These are phyloP conservation scores for Pyronema omphalodes DNA, from an alignment of 495 filamentous ascomycete species.

Conservation along the genomic window DNA sequence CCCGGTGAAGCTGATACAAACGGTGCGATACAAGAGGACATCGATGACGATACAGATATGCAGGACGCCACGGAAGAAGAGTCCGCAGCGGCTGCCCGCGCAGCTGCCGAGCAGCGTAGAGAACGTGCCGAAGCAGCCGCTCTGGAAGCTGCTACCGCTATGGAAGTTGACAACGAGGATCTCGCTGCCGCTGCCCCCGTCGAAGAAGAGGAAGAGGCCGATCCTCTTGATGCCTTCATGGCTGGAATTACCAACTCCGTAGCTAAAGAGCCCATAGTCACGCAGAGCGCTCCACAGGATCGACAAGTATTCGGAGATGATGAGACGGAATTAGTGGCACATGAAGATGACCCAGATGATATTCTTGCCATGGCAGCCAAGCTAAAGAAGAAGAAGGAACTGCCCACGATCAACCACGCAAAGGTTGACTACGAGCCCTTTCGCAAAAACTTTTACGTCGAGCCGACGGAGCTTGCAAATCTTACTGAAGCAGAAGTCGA, in stretches of 20 bases:
- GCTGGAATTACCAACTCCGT: constrained; percentile 45
- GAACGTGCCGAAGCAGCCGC: constrained; percentile 36
- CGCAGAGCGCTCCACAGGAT: constrained; percentile 8
- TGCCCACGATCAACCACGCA: constrained; percentile 64
- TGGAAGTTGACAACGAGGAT: constrained; percentile 33
- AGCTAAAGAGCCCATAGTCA: constrained; percentile 25
- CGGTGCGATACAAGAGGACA: constrained; percentile 39
- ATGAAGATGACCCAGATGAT: constrained; percentile 59
- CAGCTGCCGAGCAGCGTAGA: constrained; percentile 59
- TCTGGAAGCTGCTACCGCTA: constrained; percentile 16
- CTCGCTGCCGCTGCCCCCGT: constrained; percentile 14
- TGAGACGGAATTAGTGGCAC: constrained; percentile 54
- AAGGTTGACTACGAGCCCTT: constrained; percentile 75
- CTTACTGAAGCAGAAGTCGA: constrained; percentile 76
- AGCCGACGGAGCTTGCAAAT: constrained; percentile 62
- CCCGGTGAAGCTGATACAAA: constrained; percentile 42
- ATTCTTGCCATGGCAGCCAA: constrained; percentile 77
- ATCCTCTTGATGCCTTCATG: constrained; percentile 91
- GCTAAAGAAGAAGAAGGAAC: constrained; percentile 85
- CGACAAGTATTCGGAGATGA: constrained; percentile 32
- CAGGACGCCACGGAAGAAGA: constrained; percentile 73
- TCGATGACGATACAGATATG: constrained; percentile 58
- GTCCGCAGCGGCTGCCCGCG: constrained; percentile 61
- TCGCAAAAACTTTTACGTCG: constrained; percentile 83
- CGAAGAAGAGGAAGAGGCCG: constrained; percentile 55